phyloP scores from a whole-genome alignment of 768 basidiomycete species.

The Lentinus tigrinus region DNA sequence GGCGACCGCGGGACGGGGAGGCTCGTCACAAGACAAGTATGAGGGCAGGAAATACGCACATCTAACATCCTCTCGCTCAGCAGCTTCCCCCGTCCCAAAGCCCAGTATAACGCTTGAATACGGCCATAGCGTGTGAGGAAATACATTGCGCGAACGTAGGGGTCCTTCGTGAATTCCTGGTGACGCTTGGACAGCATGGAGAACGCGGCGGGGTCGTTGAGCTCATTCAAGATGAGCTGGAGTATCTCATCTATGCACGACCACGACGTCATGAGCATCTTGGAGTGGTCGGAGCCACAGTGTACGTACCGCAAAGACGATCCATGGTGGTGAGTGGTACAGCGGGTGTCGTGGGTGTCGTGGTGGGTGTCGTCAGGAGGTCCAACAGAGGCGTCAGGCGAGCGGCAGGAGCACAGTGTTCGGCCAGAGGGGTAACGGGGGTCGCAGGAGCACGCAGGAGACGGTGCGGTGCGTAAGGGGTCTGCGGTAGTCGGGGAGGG shows the following conservation, averaged over 20 bases:
- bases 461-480: not conserved
- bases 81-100: slow-evolving; percentile 69
- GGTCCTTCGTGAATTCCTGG: slow-evolving; percentile 62
- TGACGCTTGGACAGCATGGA: slow-evolving; percentile 58
- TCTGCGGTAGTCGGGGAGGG: not conserved
- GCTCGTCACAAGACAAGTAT: slow-evolving; percentile 17
- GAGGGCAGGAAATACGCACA: slow-evolving; percentile 43
- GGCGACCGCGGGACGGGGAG: slow-evolving; percentile 5
- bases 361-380: slow-evolving; percentile 1
- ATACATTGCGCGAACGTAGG: slow-evolving; percentile 76
- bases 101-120: slow-evolving; percentile 70
- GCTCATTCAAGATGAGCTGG: slow-evolving; percentile 71
- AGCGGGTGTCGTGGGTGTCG: not conserved
- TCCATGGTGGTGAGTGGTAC: slow-evolving; percentile 42
- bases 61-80: slow-evolving; percentile 66
- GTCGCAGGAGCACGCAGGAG: slow-evolving; percentile 2
- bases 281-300: not conserved
- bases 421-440: not conserved
- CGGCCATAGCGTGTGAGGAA: slow-evolving; percentile 73
- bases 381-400: slow-evolving; percentile 5
- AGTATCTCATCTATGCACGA: slow-evolving; percentile 57
- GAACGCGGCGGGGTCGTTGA: slow-evolving; percentile 62
- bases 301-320: slow-evolving; percentile 59
- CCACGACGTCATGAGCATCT: not conserved
- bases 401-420: slow-evolving; percentile 1